Percentiles rank a stretch among this genome's conserved stretches.
Conservation (phyloP, 1,284 basidiomycete species). For the Chalciporus sp. region DNA sequence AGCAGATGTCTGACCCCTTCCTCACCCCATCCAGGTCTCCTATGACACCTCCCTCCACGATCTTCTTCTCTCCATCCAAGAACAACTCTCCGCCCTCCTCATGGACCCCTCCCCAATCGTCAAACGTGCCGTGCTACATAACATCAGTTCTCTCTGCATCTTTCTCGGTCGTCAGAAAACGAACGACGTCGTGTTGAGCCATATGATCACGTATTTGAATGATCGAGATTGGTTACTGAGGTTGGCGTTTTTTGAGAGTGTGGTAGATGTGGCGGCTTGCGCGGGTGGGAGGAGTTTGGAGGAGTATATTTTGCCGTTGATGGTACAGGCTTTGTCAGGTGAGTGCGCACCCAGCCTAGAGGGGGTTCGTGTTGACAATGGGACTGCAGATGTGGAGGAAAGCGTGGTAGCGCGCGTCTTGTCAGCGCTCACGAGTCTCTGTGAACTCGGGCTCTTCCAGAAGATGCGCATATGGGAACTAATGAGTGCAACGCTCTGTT, state of each 20-base stretch:
- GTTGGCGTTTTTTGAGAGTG: constrained; percentile 92
- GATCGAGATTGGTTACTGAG: constrained; percentile 93
- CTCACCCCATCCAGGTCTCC: constrained; percentile 58
- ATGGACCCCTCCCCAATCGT: constrained; percentile 78
- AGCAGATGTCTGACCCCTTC: background rate
- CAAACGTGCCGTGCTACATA: constrained; percentile 74
- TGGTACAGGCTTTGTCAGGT: constrained; percentile 93
- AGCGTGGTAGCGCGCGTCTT: constrained; percentile 90
- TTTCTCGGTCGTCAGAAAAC: constrained; percentile 93
- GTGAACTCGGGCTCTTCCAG: constrained; percentile 85
- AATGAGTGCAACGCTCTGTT: constrained; percentile 83
- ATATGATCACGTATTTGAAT: constrained; percentile 99
- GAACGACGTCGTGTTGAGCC: constrained; percentile 92
- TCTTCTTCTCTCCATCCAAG: constrained; percentile 84
- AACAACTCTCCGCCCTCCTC: constrained; percentile 80
- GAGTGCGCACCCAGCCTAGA: constrained; percentile 20
- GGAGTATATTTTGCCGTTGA: constrained; percentile 89
- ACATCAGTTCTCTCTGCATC: constrained; percentile 87
- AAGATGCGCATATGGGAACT: constrained; percentile 95
- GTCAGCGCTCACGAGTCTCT: constrained; percentile 80
- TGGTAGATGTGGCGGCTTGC: constrained; percentile 92
- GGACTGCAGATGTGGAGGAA: constrained; percentile 84
- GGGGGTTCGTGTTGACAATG: constrained; percentile 1
- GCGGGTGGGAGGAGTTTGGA: constrained; percentile 86
- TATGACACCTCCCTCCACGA: constrained; percentile 88